These are phyloP conservation scores for Fusarium lyarnte DNA, from an alignment of 2,329 filamentous ascomycete genomes.

Conservation along the genomic window DNA sequence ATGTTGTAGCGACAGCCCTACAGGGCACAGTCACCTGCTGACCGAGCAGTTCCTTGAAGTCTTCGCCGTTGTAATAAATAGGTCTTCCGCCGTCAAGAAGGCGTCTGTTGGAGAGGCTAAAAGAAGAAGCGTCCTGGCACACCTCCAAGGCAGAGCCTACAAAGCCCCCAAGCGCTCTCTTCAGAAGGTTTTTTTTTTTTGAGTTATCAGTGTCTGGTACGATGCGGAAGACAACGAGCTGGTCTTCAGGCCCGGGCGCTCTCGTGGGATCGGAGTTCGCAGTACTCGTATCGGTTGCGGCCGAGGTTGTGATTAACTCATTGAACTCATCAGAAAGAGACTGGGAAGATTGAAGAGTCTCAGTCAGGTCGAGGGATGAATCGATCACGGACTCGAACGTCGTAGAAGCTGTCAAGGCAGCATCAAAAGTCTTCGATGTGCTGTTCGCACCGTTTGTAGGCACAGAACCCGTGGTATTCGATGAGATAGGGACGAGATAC, in stretches of 20 bases:
- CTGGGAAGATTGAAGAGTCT: no score
- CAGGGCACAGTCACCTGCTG: background rate
- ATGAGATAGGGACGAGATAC: background rate
- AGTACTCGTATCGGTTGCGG: background rate
- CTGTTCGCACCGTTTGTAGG: background rate
- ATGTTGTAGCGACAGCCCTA: background rate
- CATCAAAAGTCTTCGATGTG: no score
- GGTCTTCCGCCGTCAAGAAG: background rate
- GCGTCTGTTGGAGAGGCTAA: background rate
- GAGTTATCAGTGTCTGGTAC: background rate
- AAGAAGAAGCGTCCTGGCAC: background rate
- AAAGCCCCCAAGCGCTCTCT: background rate
- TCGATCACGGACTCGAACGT: background rate
- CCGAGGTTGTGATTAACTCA: rapidly evolving
- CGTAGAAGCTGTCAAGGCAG: background rate
- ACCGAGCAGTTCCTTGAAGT: background rate
- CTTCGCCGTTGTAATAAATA: background rate
- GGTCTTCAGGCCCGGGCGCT: background rate
- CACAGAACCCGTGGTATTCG: no score
- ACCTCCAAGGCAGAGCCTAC: background rate
- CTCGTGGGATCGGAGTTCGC: background rate
- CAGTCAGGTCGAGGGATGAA: background rate
- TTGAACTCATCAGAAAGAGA: background rate
- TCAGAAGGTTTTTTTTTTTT: no score
- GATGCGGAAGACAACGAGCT: background rate